These are phyloP conservation scores for Fusarium scirpi DNA, from an alignment of 2,329 filamentous ascomycete genomes.

Conservation along the genomic window DNA sequence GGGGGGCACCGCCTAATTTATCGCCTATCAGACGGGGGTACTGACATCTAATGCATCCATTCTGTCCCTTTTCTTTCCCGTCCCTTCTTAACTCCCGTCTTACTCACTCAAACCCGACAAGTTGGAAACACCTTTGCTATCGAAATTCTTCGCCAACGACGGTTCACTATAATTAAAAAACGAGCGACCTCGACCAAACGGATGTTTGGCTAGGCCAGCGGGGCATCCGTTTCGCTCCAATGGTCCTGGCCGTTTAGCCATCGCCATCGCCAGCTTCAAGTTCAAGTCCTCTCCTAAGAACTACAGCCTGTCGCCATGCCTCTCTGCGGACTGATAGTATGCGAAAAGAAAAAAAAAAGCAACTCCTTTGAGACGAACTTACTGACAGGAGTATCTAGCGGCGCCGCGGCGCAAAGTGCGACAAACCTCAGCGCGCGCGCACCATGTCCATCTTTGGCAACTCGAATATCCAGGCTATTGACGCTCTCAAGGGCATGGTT, in stretches of 20 bases:
- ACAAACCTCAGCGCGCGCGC: conserved; percentile 49
- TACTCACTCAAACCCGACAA: neutral
- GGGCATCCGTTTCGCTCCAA: conserved; percentile 34
- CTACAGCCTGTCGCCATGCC: conserved; percentile 31
- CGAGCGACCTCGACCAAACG: neutral
- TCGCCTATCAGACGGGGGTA: conserved; percentile 42
- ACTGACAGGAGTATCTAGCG: conserved; percentile 33
- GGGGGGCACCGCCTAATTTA: conserved; percentile 23
- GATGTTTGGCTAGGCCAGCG: conserved; percentile 17
- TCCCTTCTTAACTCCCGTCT: conserved; percentile 7
- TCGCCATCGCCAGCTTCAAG: conserved; percentile 37
- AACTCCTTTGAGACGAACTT: neutral
- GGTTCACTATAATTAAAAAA: neutral
- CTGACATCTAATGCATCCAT: conserved; percentile 42
- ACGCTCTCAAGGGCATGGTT: conserved; percentile 51
- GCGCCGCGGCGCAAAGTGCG: conserved; percentile 22
- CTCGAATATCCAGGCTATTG: conserved; percentile 49
- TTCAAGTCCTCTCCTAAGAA: conserved; percentile 15
- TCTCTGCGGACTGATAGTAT: conserved; percentile 42
- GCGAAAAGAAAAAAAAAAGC: neutral
- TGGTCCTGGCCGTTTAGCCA: conserved; percentile 36
- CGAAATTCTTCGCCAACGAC: neutral
- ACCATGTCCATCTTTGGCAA: conserved; percentile 57
- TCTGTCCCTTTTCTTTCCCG: conserved; percentile 26
- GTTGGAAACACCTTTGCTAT: neutral